Evolutionary conservation across 1,284 basidiomycete species (phyloP), one percentile per base, ranked within the genome.

Genomic region (Sporisorium scitamineum): DNA sequence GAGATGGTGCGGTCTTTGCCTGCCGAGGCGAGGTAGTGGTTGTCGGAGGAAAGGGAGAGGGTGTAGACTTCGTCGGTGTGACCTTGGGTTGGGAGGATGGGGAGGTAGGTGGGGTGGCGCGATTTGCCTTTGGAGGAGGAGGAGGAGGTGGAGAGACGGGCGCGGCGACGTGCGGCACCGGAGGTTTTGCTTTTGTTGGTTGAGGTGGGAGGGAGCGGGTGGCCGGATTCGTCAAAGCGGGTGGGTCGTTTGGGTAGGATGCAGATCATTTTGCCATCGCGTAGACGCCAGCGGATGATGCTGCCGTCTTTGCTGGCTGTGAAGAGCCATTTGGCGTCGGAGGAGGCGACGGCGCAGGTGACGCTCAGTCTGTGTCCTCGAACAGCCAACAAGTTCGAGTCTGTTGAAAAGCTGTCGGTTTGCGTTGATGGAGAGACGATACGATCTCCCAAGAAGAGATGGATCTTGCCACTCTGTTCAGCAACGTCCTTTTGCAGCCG

Each of bases 31-130:
- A 99, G 89, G 76, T 91, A 91, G 80, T 89, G 91, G 2, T 93
- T 95, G 85, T 98, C 94, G 37, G 90, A 89, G 72, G 93, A 95
- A 53, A 97, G 84, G 0, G 95, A 93, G 18, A 99, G 87, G 1
- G 91, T 88, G 65, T 93, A 88, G 0, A 99, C 89, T 84, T 95
- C 92, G 80, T 94, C 94, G 1, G 90, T 91, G 85, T 99, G 96
- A 0, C 96, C 95, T 58, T 84, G 69, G 20, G 56, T 66, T 89
- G 78, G 83, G 31, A 63, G 26, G 79, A 84, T 61, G 86, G 86
- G 47, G 54, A 80, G 41, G 62, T 77, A 73, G 26, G 54, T 54
- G 2, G 54, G 31, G 34, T 50, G 27, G 27, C 29, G 57, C 20
- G 52, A 22, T 22, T 68, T 54, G 24, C 39, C 55, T 18, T 47